These are phyloP conservation scores for Oryza brachyantha DNA, from an alignment of 176 grass and related monocot species.

Conservation along the genomic window DNA sequence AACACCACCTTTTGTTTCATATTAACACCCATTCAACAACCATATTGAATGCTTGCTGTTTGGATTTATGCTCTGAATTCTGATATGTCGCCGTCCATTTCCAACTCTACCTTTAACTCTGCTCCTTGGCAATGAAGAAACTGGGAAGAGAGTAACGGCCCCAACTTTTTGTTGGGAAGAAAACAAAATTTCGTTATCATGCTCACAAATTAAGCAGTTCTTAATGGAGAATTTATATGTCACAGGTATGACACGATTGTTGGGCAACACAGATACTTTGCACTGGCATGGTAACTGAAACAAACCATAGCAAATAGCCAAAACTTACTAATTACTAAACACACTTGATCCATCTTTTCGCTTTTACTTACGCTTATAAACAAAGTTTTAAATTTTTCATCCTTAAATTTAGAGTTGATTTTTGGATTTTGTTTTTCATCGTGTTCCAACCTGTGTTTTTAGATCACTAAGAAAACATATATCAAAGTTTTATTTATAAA, in stretches of 20 bases:
- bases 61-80: background rate
- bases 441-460: too few species aligned
- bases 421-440: too few species aligned
- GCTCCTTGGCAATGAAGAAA: background rate
- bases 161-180: background rate
- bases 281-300: background rate
- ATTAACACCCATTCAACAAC: background rate
- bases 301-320: background rate
- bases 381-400: too few species aligned
- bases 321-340: background rate
- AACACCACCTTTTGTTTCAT: too few species aligned
- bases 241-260: conserved; percentile 21
- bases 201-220: conserved; percentile 1
- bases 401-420: too few species aligned
- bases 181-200: background rate
- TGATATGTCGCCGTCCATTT: background rate
- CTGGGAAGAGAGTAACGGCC: background rate
- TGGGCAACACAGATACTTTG: conserved; percentile 15
- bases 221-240: conserved; percentile 23
- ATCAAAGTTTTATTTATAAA: too few species aligned
- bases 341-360: too few species aligned
- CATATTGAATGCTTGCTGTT: background rate
- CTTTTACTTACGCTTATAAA: too few species aligned
- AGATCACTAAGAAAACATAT: too few species aligned
- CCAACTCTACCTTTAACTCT: background rate